phyloP scores from a whole-genome alignment of 2,329 filamentous ascomycete genomes.

The Colletotrichum falcatum region DNA sequence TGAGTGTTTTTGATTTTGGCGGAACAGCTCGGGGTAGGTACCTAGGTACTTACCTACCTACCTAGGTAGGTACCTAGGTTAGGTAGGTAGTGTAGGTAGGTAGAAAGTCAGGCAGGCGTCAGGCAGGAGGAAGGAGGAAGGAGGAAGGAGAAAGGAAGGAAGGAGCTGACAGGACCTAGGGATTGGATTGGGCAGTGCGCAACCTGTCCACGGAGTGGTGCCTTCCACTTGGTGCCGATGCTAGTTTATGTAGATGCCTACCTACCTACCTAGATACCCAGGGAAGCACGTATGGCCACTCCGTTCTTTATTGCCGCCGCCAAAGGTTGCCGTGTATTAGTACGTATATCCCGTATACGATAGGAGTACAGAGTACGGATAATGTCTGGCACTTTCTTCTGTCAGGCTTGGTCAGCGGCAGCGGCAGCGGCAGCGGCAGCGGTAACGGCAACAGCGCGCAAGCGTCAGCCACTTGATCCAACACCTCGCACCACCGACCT shows the following conservation, averaged over 20 bases:
- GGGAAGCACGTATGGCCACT: too few relatives aligned
- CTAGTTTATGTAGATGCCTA: neutral
- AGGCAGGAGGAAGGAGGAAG: neutral
- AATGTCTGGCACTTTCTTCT: slow-evolving; percentile 4
- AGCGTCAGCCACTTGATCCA: slow-evolving; percentile 18
- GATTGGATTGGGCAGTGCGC: too few relatives aligned
- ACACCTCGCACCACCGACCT: slow-evolving; percentile 6
- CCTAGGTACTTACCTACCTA: too few relatives aligned
- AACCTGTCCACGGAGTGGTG: too few relatives aligned
- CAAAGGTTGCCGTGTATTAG: neutral
- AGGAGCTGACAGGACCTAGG: neutral
- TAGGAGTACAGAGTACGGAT: too few relatives aligned
- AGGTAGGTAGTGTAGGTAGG: too few relatives aligned
- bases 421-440: slow-evolving; percentile 11
- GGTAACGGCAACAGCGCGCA: slow-evolving; percentile 28
- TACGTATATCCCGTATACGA: too few relatives aligned
- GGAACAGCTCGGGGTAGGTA: neutral
- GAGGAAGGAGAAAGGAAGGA: neutral
- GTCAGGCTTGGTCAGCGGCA: slow-evolving; percentile 32
- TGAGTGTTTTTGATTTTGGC: neutral
- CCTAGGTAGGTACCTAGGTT: too few relatives aligned
- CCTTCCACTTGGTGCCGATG: neutral
- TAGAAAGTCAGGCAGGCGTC: neutral
- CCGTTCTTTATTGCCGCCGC: too few relatives aligned
- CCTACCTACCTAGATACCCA: too few relatives aligned